Conservation (phyloP, 495 filamentous ascomycete species). For the Aspergillus sclerotioniger region DNA sequence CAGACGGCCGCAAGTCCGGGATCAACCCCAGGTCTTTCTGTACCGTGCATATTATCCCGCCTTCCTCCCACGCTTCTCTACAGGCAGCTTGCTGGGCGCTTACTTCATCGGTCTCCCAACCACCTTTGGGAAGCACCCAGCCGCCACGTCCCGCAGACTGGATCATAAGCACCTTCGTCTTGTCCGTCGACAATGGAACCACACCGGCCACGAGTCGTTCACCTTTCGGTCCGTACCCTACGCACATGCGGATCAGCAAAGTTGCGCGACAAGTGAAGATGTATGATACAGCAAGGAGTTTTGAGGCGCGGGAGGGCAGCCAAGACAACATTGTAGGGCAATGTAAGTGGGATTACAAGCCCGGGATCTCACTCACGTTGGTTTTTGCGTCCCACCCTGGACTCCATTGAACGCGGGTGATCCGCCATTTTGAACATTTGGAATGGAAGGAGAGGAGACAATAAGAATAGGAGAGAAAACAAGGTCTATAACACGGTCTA, state of each 20-base stretch:
- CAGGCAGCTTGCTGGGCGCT: conserved; percentile 64
- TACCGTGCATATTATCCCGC: conserved; percentile 81
- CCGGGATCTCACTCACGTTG: conserved; percentile 63
- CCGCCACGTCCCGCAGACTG: conserved; percentile 83
- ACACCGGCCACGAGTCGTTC: conserved; percentile 94
- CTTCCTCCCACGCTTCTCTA: conserved; percentile 97
- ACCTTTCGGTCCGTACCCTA: conserved; percentile 88
- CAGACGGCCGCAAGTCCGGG: conserved; percentile 66
- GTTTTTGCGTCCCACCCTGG: conserved; percentile 70
- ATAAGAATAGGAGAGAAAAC: not conserved
- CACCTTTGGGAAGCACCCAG: conserved; percentile 97
- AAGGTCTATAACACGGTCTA: conserved; percentile 11
- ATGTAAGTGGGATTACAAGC: conserved; percentile 19
- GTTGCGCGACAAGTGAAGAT: conserved; percentile 3
- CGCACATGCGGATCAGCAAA: conserved; percentile 21
- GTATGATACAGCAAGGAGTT: not conserved
- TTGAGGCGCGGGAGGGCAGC: conserved; percentile 2
- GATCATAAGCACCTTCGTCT: conserved; percentile 83
- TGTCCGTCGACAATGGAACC: conserved; percentile 75
- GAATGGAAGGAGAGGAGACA: conserved; percentile 7
- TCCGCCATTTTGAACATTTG: conserved; percentile 47
- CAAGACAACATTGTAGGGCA: not conserved
- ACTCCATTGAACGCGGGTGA: conserved; percentile 69
- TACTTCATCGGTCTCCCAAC: conserved; percentile 92
- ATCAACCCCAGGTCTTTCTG: conserved; percentile 82